Evolutionary conservation across 1,139 yeast species (phyloP), one percentile per base, ranked within the genome.

Genomic region (Protomyces inouyei): DNA sequence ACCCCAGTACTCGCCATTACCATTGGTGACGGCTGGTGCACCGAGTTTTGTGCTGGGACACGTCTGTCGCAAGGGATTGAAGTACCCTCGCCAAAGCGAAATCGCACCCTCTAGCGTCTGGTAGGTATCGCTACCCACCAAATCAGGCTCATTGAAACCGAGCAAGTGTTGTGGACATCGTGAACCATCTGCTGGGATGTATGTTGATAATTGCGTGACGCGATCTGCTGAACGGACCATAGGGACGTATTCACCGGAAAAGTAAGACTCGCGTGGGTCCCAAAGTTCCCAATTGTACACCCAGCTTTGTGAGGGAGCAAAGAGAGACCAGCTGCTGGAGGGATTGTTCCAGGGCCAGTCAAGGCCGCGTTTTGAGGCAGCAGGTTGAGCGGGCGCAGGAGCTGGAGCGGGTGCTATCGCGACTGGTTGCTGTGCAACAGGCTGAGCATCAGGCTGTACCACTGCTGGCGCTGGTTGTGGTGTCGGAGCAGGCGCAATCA

Each of bases 71-170:
- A 55, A 18, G 3, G 66, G 66, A 12, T 56, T 53, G 51, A 64
- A 60, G 46, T 60, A 60, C 28, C 52, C 53, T 40, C 55, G 45
- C 56, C 61, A 64, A 40, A 43, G 55, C 14, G 53, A 16, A 38
- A 55, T 64, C 14, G 66, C 66, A 48, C 48, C 55, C 4, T 60
- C 55, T 9, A 60, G 64, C n/a, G 55, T 35, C 43, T 52, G 57
- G 12, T 36, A 36, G 18, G 59, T 60, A 60, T 37, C 56, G 25
- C 48, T 43, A 18, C 65, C 64, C 12, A 46, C 52, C 38, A 54
- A 25, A 52, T 64, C 66, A n/a, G 66, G 66, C 55, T 64, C 66
- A 21, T 64, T 64, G 56, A 64, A 64, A 12, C 66, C 66, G 14
- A 64, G 37, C 23, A 64, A 57, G 23, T 61, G 59, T 43, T 43